Evolutionary conservation across 1,284 basidiomycete genomes (phyloP).

Genomic region (Ganoderma lucidum): DNA sequence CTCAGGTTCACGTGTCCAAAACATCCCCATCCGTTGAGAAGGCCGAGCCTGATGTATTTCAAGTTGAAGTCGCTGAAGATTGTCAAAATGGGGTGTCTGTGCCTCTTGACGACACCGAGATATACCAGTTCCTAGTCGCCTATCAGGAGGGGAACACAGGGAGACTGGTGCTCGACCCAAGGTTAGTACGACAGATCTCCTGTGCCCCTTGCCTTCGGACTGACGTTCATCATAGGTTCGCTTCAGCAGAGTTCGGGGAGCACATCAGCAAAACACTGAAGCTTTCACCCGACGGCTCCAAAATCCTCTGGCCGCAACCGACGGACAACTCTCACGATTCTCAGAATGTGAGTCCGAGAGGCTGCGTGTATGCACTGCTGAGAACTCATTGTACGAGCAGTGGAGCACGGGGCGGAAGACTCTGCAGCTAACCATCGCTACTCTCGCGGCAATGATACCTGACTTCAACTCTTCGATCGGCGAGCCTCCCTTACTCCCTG

Average conservation of each 20-base stretch:
- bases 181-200: not conserved
- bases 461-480: conserved; percentile 75
- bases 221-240: conserved; percentile 4
- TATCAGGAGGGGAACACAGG: conserved; percentile 16
- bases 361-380: not conserved
- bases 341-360: conserved; percentile 58
- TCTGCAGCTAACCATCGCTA: conserved; percentile 63
- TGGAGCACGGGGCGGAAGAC: conserved; percentile 56
- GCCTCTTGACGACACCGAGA: not conserved
- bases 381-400: conserved; percentile 33
- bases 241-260: conserved; percentile 53
- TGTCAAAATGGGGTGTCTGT: not conserved
- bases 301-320: conserved; percentile 67
- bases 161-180: conserved; percentile 15
- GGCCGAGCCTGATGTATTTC: not conserved
- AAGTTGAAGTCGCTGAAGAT: not conserved
- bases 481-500: conserved; percentile 34
- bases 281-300: conserved; percentile 52
- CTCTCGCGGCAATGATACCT: conserved; percentile 69
- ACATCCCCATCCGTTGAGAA: not conserved
- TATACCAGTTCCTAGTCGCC: conserved; percentile 13
- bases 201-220: not conserved
- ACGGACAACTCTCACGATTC: conserved; percentile 68
- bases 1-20: not conserved
- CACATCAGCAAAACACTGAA: conserved; percentile 56